Conservation (phyloP, 2,329 filamentous ascomycete species). For the Cryphonectria parasitica region DNA sequence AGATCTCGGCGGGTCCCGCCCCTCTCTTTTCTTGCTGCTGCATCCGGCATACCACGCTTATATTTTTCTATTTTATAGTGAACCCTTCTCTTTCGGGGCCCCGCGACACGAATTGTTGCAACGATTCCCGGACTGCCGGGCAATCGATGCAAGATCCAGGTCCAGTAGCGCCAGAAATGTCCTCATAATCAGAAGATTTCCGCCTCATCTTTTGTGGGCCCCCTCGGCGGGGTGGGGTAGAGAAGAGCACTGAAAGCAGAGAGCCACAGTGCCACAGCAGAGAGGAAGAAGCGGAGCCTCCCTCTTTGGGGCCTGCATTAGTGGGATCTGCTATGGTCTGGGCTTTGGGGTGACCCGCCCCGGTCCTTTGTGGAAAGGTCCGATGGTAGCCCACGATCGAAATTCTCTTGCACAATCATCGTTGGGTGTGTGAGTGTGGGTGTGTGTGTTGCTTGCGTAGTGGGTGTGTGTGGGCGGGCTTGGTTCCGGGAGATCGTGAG, state of each 20-base stretch:
- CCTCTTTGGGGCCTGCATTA: conserved; percentile 14
- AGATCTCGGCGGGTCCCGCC: conserved; percentile 8
- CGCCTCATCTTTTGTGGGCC: background rate
- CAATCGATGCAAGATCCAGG: conserved; percentile 3
- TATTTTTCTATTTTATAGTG: no score
- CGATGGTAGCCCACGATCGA: background rate
- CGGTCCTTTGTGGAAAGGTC: background rate
- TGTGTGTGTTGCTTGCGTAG: background rate
- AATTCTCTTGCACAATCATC: conserved; percentile 3
- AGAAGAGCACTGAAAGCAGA: background rate
- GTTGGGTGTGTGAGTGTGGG: background rate
- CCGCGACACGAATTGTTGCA: conserved; percentile 19
- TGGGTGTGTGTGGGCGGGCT: background rate
- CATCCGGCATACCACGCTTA: background rate
- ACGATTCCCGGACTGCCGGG: conserved; percentile 4
- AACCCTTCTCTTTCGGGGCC: background rate
- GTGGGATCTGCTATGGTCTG: conserved; percentile 8
- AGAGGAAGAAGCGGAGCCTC: background rate
- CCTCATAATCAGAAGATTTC: conserved; percentile 20
- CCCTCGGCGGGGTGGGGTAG: background rate
- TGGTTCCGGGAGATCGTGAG: background rate
- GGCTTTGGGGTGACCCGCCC: conserved; percentile 22
- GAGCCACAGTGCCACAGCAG: background rate
- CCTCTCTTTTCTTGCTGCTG: background rate
- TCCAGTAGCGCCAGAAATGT: background rate